These are phyloP conservation scores for Penicillium sumatraense DNA, from an alignment of 2,329 filamentous ascomycete genomes.

Conservation along the genomic window DNA sequence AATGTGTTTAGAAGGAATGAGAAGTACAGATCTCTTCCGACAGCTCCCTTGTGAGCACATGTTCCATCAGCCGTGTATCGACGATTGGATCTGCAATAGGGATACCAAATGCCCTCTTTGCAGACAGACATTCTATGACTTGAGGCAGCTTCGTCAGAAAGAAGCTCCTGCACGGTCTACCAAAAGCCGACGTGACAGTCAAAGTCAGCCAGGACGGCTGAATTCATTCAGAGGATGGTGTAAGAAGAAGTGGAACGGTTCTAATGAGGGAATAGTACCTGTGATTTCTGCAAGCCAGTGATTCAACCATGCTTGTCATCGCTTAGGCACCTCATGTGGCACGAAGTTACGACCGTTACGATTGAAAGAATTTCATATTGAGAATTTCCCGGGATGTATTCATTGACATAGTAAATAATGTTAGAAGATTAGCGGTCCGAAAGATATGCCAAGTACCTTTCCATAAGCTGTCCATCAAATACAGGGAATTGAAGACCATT, in stretches of 20 bases:
- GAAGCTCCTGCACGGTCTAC: background rate
- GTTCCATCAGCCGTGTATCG: background rate
- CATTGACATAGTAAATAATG: background rate
- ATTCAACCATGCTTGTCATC: background rate
- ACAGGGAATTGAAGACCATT: background rate
- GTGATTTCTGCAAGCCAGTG: background rate
- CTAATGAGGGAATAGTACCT: background rate
- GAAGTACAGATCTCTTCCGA: background rate
- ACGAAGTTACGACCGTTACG: background rate
- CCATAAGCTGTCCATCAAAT: background rate
- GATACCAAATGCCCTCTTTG: background rate
- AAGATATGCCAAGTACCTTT: background rate
- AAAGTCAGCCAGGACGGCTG: background rate
- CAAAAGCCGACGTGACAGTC: background rate
- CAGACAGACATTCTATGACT: background rate
- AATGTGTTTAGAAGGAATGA: background rate
- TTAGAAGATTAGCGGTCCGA: background rate
- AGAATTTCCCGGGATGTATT: background rate
- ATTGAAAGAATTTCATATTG: background rate
- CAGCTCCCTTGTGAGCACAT: background rate
- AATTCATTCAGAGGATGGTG: background rate
- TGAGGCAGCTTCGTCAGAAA: background rate
- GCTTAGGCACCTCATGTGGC: background rate
- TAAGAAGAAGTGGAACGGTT: slow-evolving; percentile 1
- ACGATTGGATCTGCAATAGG: slow-evolving; percentile 1